phyloP scores from a whole-genome alignment of 805 yeast species.

The Vanderwaltozyma verrucispora region DNA sequence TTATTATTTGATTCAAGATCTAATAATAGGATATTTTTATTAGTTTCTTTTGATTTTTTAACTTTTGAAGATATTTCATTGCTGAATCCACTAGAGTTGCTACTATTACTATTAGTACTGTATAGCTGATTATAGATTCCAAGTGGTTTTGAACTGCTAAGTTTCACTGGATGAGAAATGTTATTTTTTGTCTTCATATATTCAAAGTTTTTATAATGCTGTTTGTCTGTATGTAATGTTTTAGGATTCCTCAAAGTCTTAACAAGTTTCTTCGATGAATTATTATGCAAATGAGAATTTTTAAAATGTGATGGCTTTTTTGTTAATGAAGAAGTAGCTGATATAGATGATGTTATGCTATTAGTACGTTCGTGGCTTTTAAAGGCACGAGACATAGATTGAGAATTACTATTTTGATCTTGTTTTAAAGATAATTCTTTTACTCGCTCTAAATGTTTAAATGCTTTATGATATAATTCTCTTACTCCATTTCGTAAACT shows the following conservation, averaged over 20 bases:
- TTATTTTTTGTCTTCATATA: neutral
- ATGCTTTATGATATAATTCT: constrained; percentile 28
- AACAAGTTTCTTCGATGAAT: constrained; percentile 17
- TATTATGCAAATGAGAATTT: neutral
- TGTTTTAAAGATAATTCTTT: constrained; percentile 13
- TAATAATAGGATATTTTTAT: neutral
- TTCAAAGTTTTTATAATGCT: neutral
- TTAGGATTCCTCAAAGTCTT: constrained; percentile 26
- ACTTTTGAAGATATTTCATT: neutral
- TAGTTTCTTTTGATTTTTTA: neutral
- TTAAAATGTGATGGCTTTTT: constrained; percentile 4
- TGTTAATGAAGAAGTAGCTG: constrained; percentile 15
- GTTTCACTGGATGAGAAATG: constrained; percentile 10
- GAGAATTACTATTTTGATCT: neutral
- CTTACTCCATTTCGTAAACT: constrained; percentile 33
- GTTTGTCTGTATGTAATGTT: neutral
- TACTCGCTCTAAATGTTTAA: constrained; percentile 33
- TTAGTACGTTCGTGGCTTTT: constrained; percentile 2
- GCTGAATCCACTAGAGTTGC: neutral
- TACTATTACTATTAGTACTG: neutral
- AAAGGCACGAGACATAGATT: neutral
- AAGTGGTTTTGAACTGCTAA: constrained; percentile 22
- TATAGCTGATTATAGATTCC: constrained; percentile 2
- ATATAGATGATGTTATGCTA: neutral
- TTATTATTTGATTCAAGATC: constrained; percentile 1